Conservation (phyloP, 768 basidiomycete genomes). For the Hypholoma sublateritium region DNA sequence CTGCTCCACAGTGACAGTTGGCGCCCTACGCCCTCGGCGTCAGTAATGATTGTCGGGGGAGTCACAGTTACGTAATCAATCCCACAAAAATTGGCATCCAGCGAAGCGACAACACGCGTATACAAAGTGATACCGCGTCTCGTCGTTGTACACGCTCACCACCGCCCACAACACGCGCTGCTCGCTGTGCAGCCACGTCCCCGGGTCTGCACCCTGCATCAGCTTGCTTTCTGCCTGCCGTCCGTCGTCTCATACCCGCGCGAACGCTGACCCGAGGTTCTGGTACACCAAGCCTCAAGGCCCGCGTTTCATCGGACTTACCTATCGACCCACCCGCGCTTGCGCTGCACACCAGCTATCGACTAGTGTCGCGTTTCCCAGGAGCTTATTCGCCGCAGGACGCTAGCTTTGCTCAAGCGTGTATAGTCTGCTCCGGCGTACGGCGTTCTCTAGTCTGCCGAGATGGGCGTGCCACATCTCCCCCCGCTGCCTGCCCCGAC, state of each 20-base stretch:
- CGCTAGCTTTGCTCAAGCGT: not conserved
- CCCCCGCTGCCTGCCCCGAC: constrained; percentile 64
- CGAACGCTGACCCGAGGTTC: constrained; percentile 12
- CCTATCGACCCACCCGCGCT: constrained; percentile 9
- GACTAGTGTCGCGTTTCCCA: constrained; percentile 10
- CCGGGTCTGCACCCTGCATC: not conserved
- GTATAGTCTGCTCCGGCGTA: constrained; percentile 4
- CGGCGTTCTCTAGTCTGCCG: constrained; percentile 2
- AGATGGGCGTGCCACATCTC: constrained; percentile 36
- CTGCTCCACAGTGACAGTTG: no score
- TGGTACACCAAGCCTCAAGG: constrained; percentile 18
- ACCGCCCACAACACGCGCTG: not conserved
- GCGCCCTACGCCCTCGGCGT: no score
- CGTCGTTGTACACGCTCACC: not conserved
- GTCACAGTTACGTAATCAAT: no score
- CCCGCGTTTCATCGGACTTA: constrained; percentile 24
- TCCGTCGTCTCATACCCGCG: constrained; percentile 11
- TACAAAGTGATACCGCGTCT: constrained; percentile 6
- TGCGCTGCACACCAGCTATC: constrained; percentile 4
- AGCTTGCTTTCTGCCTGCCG: constrained; percentile 2
- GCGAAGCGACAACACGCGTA: constrained; percentile 8
- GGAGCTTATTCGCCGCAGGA: not conserved
- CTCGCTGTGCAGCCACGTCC: not conserved
- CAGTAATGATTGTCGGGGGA: not conserved
- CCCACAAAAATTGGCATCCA: constrained; percentile 1